Conservation (phyloP, 352 stramenopile genomes). For the Globisporangium acanthophoron region DNA sequence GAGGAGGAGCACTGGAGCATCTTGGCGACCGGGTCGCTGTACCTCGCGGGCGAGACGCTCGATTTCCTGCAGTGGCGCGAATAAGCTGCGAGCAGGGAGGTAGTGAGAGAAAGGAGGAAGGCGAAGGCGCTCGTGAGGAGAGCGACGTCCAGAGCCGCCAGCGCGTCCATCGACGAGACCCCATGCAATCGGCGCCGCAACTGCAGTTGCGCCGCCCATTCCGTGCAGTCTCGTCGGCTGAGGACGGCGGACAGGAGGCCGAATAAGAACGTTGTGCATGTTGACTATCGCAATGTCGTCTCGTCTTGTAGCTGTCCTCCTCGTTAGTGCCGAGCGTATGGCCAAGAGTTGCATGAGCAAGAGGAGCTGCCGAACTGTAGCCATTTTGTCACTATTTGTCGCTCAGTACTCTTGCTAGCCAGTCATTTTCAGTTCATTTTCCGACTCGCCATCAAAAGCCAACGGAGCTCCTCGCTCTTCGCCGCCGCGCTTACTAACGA, state of each 20-base stretch:
- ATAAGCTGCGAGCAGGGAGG: slow-evolving; percentile 6
- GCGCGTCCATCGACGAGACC: background rate
- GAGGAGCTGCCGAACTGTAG: background rate
- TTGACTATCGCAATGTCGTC: background rate
- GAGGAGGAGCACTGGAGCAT: slow-evolving; percentile 46
- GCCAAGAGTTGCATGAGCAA: too few relatives aligned
- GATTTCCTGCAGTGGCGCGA: slow-evolving; percentile 62
- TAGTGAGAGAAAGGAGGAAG: background rate
- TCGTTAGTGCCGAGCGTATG: too few relatives aligned
- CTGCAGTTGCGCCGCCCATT: slow-evolving; percentile 1
- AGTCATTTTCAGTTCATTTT: background rate
- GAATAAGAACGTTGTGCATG: background rate
- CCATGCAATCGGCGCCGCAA: slow-evolving; percentile 4
- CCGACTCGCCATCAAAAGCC: background rate
- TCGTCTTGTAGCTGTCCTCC: too few relatives aligned
- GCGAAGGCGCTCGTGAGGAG: background rate
- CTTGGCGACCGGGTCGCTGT: slow-evolving; percentile 72
- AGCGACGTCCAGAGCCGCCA: background rate
- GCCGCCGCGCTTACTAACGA: background rate
- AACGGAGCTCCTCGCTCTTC: too few relatives aligned
- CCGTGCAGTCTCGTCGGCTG: slow-evolving; percentile 3
- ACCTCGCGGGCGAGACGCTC: slow-evolving; percentile 62
- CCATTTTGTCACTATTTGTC: background rate
- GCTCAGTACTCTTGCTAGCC: background rate
- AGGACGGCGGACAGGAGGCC: background rate